Evolutionary conservation across 768 basidiomycete species (phyloP).

Genomic region (Phlebiopsis gigantea): DNA sequence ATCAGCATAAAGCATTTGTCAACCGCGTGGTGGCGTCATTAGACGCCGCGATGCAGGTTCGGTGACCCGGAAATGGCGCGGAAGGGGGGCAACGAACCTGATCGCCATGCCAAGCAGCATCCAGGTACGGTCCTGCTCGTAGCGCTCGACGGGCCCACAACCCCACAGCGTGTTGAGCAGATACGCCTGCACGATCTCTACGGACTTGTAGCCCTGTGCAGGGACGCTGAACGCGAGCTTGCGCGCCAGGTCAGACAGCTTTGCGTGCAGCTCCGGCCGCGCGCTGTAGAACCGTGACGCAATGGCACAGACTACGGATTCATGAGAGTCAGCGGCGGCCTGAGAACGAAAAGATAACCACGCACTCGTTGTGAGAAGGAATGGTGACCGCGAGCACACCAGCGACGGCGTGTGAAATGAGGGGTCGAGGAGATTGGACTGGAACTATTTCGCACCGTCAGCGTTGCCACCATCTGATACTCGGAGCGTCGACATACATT

Average conservation of each 20-base stretch:
- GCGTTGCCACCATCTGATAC: neutral
- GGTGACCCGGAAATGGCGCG: neutral
- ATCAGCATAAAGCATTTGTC: slow-evolving; percentile 4
- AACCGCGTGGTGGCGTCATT: slow-evolving; percentile 12
- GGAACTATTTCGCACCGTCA: slow-evolving; percentile 42
- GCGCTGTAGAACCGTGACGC: slow-evolving; percentile 84
- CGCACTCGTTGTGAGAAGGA: slow-evolving; percentile 88
- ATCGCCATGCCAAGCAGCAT: slow-evolving; percentile 82
- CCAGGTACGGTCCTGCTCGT: slow-evolving; percentile 97
- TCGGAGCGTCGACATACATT: slow-evolving; percentile 43
- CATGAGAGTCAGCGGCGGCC: neutral
- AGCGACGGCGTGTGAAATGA: slow-evolving; percentile 92
- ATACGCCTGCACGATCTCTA: slow-evolving; percentile 95
- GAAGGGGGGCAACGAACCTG: slow-evolving; percentile 39
- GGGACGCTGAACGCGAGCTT: slow-evolving; percentile 86
- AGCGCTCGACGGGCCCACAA: slow-evolving; percentile 91
- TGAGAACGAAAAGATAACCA: slow-evolving; percentile 16
- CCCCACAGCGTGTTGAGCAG: slow-evolving; percentile 86
- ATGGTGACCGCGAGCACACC: slow-evolving; percentile 91
- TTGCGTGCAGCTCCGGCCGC: slow-evolving; percentile 76
- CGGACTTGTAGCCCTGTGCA: slow-evolving; percentile 84
- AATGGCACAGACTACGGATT: slow-evolving; percentile 79
- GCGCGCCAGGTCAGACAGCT: slow-evolving; percentile 76
- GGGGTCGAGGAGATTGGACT: slow-evolving; percentile 75
- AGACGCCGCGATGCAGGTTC: slow-evolving; percentile 6